Base-by-base conservation (phyloP, 257 asterid species). In the Petrea volubilis region DNA sequence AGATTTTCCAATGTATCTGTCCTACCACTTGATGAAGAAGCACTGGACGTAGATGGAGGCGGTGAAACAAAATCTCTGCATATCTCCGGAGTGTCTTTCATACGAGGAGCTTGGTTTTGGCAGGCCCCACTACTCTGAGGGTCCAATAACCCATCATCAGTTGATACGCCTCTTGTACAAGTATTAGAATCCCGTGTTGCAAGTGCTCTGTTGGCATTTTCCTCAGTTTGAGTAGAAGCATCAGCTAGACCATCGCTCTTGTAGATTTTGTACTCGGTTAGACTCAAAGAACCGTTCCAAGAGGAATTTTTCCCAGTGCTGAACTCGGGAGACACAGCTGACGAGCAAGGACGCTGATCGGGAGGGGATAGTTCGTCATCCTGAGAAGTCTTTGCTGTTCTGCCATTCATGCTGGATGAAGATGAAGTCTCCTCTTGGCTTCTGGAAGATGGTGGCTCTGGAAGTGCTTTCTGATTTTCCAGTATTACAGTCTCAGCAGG, bases 211-310 rank as follows among this genome's bases (percentile, higher is more conserved):
- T 62, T 71, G 43, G 79, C 61, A 58, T 77, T 85, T 60, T 88
- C 98, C 55, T 95, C 98, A 0, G 99, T 95, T 82, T 95, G 99
- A 57, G 98, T 95, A 27, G 97, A 84, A 67, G 98, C 99, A 84
- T 95, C 96, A 34, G 99, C 87, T 23, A 83, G 86, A 12, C 96
- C 83, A 21, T 84, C 89, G 20, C 60, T 84, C 68, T 88, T 87
- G 93, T 89, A 86, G 59, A 89, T 83, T 80, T 90, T 95, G 77
- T 88, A 92, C 65, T 92, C 97, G 0, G 92, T 74, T 72, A 92
- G 78, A 85, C 89, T 81, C 68, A 91, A 77, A 34, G 89, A 78
- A 60, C 96, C 96, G 62, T 85, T 86, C 91, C 89, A 87, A 38
- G 95, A 82, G 57, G 94, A 76, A 53, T 83, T 84, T 77, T 93